Conservation (phyloP, 2,329 filamentous ascomycete species). For the Penicillium glabrum region DNA sequence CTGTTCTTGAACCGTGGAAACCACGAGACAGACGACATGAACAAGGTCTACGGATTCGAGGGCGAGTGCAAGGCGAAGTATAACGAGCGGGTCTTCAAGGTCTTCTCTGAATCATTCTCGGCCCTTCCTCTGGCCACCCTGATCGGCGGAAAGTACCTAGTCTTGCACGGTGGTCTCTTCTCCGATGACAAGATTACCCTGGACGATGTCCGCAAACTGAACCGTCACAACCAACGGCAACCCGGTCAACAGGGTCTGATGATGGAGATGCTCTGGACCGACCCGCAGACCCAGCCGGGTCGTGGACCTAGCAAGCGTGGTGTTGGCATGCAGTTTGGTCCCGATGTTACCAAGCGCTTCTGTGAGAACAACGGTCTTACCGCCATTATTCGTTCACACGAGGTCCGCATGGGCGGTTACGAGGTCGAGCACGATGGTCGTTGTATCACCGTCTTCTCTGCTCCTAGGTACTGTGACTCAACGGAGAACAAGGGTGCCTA, state of each 20-base stretch:
- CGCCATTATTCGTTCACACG: conserved; percentile 94
- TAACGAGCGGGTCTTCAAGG: conserved; percentile 90
- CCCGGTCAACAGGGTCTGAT: conserved; percentile 92
- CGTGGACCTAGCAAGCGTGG: conserved; percentile 94
- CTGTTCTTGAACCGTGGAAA: conserved; percentile 98
- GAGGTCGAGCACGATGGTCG: conserved; percentile 94
- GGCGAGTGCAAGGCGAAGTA: conserved; percentile 99
- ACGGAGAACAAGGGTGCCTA: conserved; percentile 98
- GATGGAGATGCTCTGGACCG: conserved; percentile 99
- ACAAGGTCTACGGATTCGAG: conserved; percentile 96
- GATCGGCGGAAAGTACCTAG: conserved; percentile 85
- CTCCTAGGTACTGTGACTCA: conserved; percentile 94
- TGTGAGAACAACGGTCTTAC: conserved; percentile 94
- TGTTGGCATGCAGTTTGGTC: conserved; percentile 94
- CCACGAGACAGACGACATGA: conserved; percentile 99
- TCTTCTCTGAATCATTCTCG: conserved; percentile 98
- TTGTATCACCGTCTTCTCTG: conserved; percentile 98
- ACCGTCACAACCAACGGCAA: conserved; percentile 86
- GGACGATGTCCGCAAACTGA: conserved; percentile 89
- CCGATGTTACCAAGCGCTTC: conserved; percentile 93
- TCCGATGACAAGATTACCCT: conserved; percentile 88
- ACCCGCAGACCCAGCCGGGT: conserved; percentile 82
- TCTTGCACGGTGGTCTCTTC: conserved; percentile 92
- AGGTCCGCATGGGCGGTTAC: conserved; percentile 99
- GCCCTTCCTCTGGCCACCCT: conserved; percentile 88